Base-by-base conservation (phyloP, 31 red algal species). In the Endocladia muricata region DNA sequence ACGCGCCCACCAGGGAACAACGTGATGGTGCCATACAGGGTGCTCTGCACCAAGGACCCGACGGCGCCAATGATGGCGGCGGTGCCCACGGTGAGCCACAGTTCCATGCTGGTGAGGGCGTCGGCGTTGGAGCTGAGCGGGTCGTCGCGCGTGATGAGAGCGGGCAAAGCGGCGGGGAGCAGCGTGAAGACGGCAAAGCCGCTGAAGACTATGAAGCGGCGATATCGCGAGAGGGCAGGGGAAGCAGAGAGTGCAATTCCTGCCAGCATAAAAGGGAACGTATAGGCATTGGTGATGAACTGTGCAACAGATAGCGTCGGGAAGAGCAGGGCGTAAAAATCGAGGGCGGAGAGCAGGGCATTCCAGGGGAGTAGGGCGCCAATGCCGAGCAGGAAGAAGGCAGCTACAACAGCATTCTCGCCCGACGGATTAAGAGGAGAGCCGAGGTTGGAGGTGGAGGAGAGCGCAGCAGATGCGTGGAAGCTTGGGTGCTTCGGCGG, bases 361-460 rank as follows among this genome's bases (percentile, higher is more conserved):
- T 70, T 78, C 65, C 65, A 87, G 1, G 83, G 83, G 6, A 87
- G 52, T 9, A 87, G 55, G 1, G 28, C 37, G 25, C 83, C 83
- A 19, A 87, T 37, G 3, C 83, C 83, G 35, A 87, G 63, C 32
- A 87, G 25, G 64, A 87, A 87, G 37, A 87, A 87, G 29, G 65
- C 19, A 28, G 25, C 8, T 6, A 67, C 25, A 4, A 35, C 33
- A 4, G 34, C 6, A 21, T 23, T 33, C 9, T 67, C 19, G 0
- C 32, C 3, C 0, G 61, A 33, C 8, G 11, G 44, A 49, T 8
- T 13, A 49, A 13, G 44, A 8, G 8, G 44, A 8, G 44, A n/a
- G n/a, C n/a, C n/a, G n/a, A n/a, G n/a, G n/a, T n/a, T n/a, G n/a
- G n/a, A n/a, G n/a, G n/a, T n/a, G n/a, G n/a, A n/a, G n/a, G n/a